phyloP scores from a whole-genome alignment of 2,329 filamentous ascomycete species.

The Pseudogymnoascus sp. region DNA sequence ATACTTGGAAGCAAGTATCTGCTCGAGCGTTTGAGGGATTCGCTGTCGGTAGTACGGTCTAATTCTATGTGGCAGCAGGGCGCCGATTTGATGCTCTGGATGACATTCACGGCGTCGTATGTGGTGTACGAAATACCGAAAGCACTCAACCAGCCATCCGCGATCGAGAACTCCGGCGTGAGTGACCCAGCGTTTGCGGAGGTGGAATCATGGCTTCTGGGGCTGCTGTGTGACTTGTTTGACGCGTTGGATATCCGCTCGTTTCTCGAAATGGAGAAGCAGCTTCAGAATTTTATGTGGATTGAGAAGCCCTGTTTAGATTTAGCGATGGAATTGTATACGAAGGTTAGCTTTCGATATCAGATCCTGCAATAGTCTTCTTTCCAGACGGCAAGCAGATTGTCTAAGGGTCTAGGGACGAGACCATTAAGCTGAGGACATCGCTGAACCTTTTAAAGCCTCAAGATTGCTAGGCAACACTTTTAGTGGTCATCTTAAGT shows the following conservation, averaged over 20 bases:
- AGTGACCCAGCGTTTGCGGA: background rate
- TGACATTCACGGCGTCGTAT: background rate
- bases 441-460: background rate
- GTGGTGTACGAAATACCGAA: background rate
- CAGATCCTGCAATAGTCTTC: constrained; percentile 8
- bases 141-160: background rate
- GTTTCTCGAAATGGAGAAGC: background rate
- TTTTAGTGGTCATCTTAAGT: no score
- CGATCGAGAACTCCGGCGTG: background rate
- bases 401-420: constrained; percentile 9
- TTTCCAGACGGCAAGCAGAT: constrained; percentile 17
- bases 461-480: background rate
- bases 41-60: background rate
- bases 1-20: background rate
- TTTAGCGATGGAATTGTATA: background rate
- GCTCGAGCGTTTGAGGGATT: background rate
- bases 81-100: background rate
- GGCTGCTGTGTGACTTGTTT: background rate
- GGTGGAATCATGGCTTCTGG: background rate
- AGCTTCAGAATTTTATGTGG: background rate
- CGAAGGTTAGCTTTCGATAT: background rate
- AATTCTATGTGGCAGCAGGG: background rate
- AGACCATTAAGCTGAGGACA: constrained; percentile 1
- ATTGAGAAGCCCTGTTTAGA: background rate
- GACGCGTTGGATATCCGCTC: background rate